phyloP scores from a whole-genome alignment of 306 rosid species.

The Echinosophora koreensis region DNA sequence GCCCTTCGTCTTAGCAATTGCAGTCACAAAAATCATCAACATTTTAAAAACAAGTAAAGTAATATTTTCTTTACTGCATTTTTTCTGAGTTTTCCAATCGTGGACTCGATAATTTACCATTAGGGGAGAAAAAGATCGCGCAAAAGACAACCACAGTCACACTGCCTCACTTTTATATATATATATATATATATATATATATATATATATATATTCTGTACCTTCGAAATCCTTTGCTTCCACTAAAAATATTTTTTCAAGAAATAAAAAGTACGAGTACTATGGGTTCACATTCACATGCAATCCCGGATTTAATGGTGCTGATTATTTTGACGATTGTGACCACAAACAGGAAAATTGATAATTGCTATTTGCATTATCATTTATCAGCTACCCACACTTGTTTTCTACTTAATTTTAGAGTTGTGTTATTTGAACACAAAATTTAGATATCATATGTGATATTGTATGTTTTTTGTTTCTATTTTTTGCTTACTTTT shows the following conservation, averaged over 20 bases:
- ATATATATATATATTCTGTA: conserved; percentile 19
- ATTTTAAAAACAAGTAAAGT: conserved; percentile 19
- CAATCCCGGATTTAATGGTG: conserved; percentile 42
- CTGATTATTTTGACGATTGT: conserved; percentile 37
- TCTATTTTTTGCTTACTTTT: no score
- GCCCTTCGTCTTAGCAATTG: neutral
- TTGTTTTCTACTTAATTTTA: no score
- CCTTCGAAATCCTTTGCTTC: conserved; percentile 44
- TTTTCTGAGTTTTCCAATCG: conserved; percentile 39
- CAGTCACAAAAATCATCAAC: conserved; percentile 18
- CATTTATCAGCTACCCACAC: neutral
- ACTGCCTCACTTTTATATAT: conserved; percentile 31
- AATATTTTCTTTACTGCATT: neutral
- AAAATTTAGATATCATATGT: no score
- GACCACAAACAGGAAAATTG: conserved; percentile 31
- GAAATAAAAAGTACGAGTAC: neutral
- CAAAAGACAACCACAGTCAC: conserved; percentile 47
- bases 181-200: no score
- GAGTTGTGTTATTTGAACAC: no score
- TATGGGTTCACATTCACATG: conserved; percentile 44
- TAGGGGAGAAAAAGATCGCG: conserved; percentile 34
- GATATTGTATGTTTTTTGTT: no score
- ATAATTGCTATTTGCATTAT: conserved; percentile 23
- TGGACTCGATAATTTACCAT: conserved; percentile 47
- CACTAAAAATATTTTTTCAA: neutral